A percentile compares a stretch with the other conserved stretches of the same genome.
These are phyloP conservation scores for Vicia villosa DNA, from an alignment of 306 rosid species.

Conservation along the genomic window DNA sequence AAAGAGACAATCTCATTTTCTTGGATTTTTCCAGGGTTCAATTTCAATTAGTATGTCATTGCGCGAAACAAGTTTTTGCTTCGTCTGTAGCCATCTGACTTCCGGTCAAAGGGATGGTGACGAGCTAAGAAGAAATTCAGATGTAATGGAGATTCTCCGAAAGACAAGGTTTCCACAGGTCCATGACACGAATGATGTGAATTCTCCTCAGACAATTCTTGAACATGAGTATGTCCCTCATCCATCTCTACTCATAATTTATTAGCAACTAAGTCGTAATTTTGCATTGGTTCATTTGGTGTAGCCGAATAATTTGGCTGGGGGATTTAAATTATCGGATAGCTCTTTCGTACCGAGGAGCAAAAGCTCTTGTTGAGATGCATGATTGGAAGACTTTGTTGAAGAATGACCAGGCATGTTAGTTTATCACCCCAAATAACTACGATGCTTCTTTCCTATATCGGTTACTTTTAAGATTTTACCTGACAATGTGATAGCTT, in stretches of 20 bases:
- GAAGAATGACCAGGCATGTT: slow-evolving; percentile 90
- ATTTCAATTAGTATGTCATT: slow-evolving; percentile 94
- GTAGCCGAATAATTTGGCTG: slow-evolving; percentile 92
- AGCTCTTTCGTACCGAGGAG: slow-evolving; percentile 80
- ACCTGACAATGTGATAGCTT: slow-evolving; percentile 40
- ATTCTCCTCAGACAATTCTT: slow-evolving; percentile 75
- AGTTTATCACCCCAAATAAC: slow-evolving; percentile 21
- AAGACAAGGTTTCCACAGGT: slow-evolving; percentile 90
- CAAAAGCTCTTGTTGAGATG: slow-evolving; percentile 95
- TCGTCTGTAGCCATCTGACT: slow-evolving; percentile 93
- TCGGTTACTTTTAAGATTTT: slow-evolving; percentile 17
- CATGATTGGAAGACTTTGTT: slow-evolving; percentile 83
- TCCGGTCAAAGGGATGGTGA: slow-evolving; percentile 99
- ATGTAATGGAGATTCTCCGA: slow-evolving; percentile 91
- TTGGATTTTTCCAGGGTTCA: slow-evolving; percentile 81
- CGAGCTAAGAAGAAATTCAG: slow-evolving; percentile 90
- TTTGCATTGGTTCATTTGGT: slow-evolving; percentile 36
- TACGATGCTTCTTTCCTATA: slow-evolving; percentile 13
- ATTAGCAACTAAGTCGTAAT: slow-evolving; percentile 3
- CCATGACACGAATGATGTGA: slow-evolving; percentile 56
- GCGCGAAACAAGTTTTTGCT: slow-evolving; percentile 98
- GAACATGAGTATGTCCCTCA: slow-evolving; percentile 77
- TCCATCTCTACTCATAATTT: slow-evolving; percentile 25
- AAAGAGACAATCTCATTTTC: slow-evolving; percentile 35
- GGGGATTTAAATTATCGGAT: slow-evolving; percentile 98